Percentiles rank a stretch among this genome's conserved stretches.
phyloP scores from a whole-genome alignment of 2,329 filamentous ascomycete species.

The Akanthomyces uredinophilus region DNA sequence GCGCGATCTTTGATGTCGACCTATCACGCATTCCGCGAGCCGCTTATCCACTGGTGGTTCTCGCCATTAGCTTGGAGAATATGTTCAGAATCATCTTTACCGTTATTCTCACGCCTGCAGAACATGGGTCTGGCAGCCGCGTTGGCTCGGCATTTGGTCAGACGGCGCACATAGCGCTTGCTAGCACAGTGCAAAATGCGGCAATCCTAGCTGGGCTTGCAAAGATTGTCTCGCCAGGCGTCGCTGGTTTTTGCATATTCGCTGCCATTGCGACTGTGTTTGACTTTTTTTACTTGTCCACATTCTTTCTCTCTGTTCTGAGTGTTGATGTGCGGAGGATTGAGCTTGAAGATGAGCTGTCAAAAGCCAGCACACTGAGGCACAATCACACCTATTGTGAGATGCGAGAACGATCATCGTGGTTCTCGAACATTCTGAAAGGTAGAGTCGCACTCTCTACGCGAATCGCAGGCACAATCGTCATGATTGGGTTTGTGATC shows the following conservation, averaged over 20 bases:
- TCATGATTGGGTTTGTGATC: conserved; percentile 67
- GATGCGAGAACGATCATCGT: conserved; percentile 30
- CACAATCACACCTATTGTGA: conserved; percentile 27
- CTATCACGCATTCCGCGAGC: conserved; percentile 69
- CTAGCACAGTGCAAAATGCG: conserved; percentile 64
- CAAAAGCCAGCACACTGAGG: conserved; percentile 44
- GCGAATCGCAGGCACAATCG: conserved; percentile 67
- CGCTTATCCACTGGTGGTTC: conserved; percentile 70
- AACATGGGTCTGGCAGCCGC: conserved; percentile 61
- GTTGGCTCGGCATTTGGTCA: conserved; percentile 71
- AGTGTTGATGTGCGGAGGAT: conserved; percentile 73
- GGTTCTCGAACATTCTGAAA: conserved; percentile 57
- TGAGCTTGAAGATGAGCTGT: conserved; percentile 69
- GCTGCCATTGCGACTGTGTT: conserved; percentile 69
- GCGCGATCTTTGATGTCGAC: conserved; percentile 69
- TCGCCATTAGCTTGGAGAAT: conserved; percentile 73
- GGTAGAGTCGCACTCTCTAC: conserved; percentile 66
- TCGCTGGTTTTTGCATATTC: conserved; percentile 72
- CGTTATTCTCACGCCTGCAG: conserved; percentile 65
- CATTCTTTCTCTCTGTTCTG: conserved; percentile 73
- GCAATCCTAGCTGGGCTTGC: conserved; percentile 62
- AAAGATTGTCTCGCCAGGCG: conserved; percentile 61
- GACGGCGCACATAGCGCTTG: conserved; percentile 64
- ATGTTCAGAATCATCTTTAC: conserved; percentile 74
- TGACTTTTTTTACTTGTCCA: conserved; percentile 73